phyloP scores from a whole-genome alignment of 1,284 basidiomycete species.

The Heterobasidion annosum region DNA sequence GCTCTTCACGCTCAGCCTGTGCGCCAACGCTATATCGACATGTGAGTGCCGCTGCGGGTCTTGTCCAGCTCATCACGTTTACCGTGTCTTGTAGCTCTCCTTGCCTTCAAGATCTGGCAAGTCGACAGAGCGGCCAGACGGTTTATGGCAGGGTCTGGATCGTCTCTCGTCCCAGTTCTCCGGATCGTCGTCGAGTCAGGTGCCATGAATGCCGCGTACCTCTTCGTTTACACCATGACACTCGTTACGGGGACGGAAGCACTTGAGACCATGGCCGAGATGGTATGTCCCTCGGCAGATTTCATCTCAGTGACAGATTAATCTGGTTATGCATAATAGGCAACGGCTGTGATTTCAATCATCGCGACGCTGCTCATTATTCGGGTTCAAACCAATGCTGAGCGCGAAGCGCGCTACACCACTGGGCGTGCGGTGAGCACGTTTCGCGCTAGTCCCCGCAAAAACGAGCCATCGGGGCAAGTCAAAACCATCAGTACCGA shows the following conservation, averaged over 20 bases:
- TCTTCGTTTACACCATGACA: slow-evolving; percentile 10
- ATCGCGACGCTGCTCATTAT: not conserved
- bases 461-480: not conserved
- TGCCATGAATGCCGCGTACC: slow-evolving; percentile 11
- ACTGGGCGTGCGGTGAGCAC: not conserved
- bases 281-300: slow-evolving; percentile 4
- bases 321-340: slow-evolving; percentile 3
- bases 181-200: slow-evolving; percentile 12
- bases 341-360: slow-evolving; percentile 9
- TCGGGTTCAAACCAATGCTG: not conserved
- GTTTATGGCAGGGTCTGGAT: not conserved
- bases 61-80: not conserved
- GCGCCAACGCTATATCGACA: slow-evolving; percentile 11
- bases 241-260: slow-evolving; percentile 7
- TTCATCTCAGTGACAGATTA: not conserved
- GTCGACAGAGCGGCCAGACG: slow-evolving; percentile 4
- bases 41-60: slow-evolving; percentile 5
- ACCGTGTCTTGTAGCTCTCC: slow-evolving; percentile 5
- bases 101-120: slow-evolving; percentile 12
- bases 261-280: slow-evolving; percentile 12
- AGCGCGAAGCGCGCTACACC: not conserved
- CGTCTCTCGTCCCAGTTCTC: slow-evolving; percentile 8
- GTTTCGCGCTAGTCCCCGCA: not conserved
- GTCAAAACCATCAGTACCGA: not conserved
- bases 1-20: slow-evolving; percentile 11